These are phyloP conservation scores for Lipomyces yamanashiensis DNA, from an alignment of 805 yeast genomes.

Conservation along the genomic window DNA sequence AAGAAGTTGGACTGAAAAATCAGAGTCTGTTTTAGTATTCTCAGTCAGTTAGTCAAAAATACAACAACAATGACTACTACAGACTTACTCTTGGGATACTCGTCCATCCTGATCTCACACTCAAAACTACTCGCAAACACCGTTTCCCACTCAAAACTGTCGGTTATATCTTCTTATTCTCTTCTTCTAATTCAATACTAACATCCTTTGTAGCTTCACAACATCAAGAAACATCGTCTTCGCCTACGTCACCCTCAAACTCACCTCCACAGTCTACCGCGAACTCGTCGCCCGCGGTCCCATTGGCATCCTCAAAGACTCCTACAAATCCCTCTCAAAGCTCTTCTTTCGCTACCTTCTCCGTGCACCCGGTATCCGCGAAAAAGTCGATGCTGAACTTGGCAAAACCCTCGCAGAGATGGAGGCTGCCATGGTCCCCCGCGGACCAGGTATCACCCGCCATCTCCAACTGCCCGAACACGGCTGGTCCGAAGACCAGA, in stretches of 20 bases:
- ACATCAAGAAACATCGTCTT: conserved; percentile 8
- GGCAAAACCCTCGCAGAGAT: conserved; percentile 52
- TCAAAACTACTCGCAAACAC: background rate
- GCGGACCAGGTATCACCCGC: conserved; percentile 48
- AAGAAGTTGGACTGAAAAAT: too few species aligned
- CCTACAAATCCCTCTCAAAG: conserved; percentile 16
- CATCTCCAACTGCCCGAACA: conserved; percentile 56
- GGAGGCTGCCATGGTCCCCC: conserved; percentile 62
- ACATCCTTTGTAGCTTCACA: conserved; percentile 1
- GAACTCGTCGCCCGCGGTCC: conserved; percentile 41
- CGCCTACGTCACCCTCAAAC: conserved; percentile 12
- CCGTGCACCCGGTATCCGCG: conserved; percentile 57
- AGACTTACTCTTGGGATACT: background rate
- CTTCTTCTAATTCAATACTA: background rate
- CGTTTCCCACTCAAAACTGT: background rate
- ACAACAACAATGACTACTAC: background rate
- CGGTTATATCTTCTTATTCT: background rate
- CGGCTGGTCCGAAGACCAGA: conserved; percentile 58
- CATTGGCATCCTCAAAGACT: conserved; percentile 16
- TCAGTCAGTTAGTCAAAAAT: too few species aligned
- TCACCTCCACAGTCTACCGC: conserved; percentile 19
- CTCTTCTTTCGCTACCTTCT: conserved; percentile 40
- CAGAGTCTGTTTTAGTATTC: background rate
- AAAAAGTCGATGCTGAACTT: conserved; percentile 66
- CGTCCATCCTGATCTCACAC: conserved; percentile 1